Evolutionary conservation across 805 yeast genomes (phyloP), one percentile per base, ranked within the genome.

Genomic region (Maudiozyma serrabonitensis): DNA sequence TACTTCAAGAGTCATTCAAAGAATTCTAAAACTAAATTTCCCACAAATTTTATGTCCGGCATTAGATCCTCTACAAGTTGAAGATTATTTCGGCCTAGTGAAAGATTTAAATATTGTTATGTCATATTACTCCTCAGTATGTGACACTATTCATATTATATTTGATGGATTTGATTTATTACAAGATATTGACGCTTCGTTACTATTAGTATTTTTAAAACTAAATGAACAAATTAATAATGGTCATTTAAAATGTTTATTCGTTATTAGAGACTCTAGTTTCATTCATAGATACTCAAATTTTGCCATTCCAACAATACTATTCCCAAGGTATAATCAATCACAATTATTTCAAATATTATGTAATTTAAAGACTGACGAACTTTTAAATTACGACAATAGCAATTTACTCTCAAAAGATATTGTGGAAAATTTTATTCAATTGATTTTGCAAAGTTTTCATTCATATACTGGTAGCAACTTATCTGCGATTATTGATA

Each of bases 391-490:
- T 13, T 15, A 34, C 4, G 16, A n/a, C 16, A n/a, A n/a, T 19
- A 15, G 18, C 7, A 15, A 35, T 31, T 31, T 2, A 4, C 4
- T n/a, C 15, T 16, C 11, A 4, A n/a, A 19, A n/a, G 38, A 35
- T 15, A n/a, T 16, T 28, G 57, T 59, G 2, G 41, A 48, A 5
- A 61, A 62, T 46, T 64, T 61, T 44, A 58, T 64, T 45, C 56
- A 55, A 40, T 49, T 64, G 38, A 59, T 64, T 5, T 54, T 61
- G 13, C 67, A 66, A 45, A 51, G 68, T 2, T 63, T 66, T 41
- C 60, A 58, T 47, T 56, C 63, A 21, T 66, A 66, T 48, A 62
- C 69, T 2, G 69, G 69, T 4, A 63, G 62, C 41, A 55, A 64
- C 46, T 42, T 64, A 4, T 46, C 51, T 13, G 58, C 62, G 7